Percentiles rank a stretch among this genome's conserved stretches.
Evolutionary conservation across 306 rosid genomes (phyloP).

Genomic region (Vicia faba): DNA sequence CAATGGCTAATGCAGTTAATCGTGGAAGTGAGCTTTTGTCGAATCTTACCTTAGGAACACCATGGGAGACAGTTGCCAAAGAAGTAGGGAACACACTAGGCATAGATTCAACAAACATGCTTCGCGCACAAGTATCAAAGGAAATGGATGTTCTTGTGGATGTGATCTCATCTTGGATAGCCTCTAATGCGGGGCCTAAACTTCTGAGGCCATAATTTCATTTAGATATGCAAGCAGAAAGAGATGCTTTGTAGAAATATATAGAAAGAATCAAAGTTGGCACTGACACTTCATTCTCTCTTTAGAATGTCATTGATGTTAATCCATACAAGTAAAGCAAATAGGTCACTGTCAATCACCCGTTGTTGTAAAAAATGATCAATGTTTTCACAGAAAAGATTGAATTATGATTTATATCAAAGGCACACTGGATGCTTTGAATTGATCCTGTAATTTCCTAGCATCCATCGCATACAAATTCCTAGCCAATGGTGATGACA

Average conservation of each 20-base stretch:
- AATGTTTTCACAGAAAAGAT: background rate
- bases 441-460: no score
- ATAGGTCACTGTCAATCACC: slow-evolving; percentile 15
- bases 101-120: slow-evolving; percentile 63
- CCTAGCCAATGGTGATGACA: no score
- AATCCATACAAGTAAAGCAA: slow-evolving; percentile 32
- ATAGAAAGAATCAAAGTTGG: slow-evolving; percentile 17
- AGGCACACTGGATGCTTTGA: no score
- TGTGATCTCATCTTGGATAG: slow-evolving; percentile 76
- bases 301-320: slow-evolving; percentile 31
- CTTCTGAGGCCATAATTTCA: slow-evolving; percentile 50
- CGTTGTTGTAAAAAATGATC: slow-evolving; percentile 26
- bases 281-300: background rate
- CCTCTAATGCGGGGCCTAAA: slow-evolving; percentile 72
- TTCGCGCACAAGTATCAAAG: slow-evolving; percentile 70
- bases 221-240: slow-evolving; percentile 13
- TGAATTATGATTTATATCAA: no score
- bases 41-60: slow-evolving; percentile 76
- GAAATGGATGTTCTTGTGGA: slow-evolving; percentile 80
- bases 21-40: slow-evolving; percentile 86
- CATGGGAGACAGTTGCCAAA: slow-evolving; percentile 93
- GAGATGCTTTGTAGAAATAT: slow-evolving; percentile 18
- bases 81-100: slow-evolving; percentile 87
- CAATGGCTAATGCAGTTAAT: slow-evolving; percentile 93
- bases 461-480: no score